These are phyloP conservation scores for Saksenaea vasiformis DNA, from an alignment of 371 early-diverging fungal species.

Conservation along the genomic window DNA sequence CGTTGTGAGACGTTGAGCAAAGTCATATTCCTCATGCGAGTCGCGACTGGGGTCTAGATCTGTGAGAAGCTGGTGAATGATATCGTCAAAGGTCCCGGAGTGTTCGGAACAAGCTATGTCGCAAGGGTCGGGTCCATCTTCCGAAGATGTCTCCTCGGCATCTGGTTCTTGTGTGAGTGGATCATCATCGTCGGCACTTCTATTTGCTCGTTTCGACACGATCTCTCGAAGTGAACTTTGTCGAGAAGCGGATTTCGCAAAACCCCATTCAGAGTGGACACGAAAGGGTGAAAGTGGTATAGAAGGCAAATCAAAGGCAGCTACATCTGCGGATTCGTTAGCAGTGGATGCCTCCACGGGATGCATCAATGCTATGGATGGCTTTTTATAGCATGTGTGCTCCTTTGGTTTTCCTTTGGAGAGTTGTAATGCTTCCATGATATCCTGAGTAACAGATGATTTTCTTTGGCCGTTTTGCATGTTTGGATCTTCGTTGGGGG, in stretches of 20 bases:
- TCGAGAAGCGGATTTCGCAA: neutral
- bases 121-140: neutral
- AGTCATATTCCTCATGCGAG: neutral
- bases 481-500: constrained; percentile 4
- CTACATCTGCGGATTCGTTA: neutral
- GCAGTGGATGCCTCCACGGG: neutral
- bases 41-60: neutral
- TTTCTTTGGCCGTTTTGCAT: neutral
- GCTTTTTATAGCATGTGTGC: neutral
- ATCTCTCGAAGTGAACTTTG: neutral
- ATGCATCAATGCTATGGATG: neutral
- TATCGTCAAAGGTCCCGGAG: neutral
- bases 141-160: neutral
- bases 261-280: constrained; percentile 8
- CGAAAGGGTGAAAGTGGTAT: constrained; percentile 20
- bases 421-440: constrained; percentile 9
- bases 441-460: constrained; percentile 9
- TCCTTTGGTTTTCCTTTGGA: constrained; percentile 17
- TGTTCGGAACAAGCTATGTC: neutral
- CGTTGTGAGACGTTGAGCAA: neutral
- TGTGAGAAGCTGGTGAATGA: neutral
- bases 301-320: constrained; percentile 13
- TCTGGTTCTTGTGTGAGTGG: neutral
- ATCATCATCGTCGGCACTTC: neutral
- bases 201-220: neutral